Evolutionary conservation across 257 asterid genomes (phyloP).

Genomic region (Penstemon newberryi): DNA sequence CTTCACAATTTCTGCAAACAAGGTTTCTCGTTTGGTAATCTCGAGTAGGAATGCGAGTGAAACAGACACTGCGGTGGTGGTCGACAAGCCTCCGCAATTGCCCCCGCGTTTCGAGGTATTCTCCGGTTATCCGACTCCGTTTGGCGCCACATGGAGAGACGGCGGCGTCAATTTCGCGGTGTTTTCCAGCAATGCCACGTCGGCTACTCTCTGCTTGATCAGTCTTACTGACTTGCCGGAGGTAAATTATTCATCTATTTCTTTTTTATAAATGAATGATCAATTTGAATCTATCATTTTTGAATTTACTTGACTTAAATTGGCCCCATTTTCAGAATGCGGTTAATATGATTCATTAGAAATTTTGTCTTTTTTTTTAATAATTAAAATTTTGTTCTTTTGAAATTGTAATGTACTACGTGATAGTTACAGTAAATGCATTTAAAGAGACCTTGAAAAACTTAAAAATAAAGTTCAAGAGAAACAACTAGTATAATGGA

Average conservation of each 20-base stretch:
- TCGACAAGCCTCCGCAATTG: constrained; percentile 52
- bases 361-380: too few relatives aligned
- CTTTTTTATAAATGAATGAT: background rate
- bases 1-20: background rate
- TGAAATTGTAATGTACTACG: too few relatives aligned
- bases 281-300: background rate
- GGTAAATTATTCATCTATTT: constrained; percentile 39
- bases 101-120: constrained; percentile 56
- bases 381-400: too few relatives aligned
- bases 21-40: constrained; percentile 22
- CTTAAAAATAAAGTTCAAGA: too few relatives aligned
- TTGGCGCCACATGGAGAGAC: constrained; percentile 80
- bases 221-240: constrained; percentile 56
- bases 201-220: constrained; percentile 76
- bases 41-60: constrained; percentile 33
- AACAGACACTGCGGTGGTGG: constrained; percentile 60
- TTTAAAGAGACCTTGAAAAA: too few relatives aligned
- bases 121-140: constrained; percentile 76
- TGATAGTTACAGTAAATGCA: too few relatives aligned
- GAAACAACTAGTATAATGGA: too few relatives aligned
- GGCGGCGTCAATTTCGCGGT: constrained; percentile 88
- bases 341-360: too few relatives aligned
- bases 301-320: too few relatives aligned
- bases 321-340: too few relatives aligned
- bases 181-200: constrained; percentile 66